A percentile compares a stretch with the other conserved stretches of the same genome.
Evolutionary conservation across 345 rosid genomes (phyloP).

Genomic region (Rhizophora apiculata): DNA sequence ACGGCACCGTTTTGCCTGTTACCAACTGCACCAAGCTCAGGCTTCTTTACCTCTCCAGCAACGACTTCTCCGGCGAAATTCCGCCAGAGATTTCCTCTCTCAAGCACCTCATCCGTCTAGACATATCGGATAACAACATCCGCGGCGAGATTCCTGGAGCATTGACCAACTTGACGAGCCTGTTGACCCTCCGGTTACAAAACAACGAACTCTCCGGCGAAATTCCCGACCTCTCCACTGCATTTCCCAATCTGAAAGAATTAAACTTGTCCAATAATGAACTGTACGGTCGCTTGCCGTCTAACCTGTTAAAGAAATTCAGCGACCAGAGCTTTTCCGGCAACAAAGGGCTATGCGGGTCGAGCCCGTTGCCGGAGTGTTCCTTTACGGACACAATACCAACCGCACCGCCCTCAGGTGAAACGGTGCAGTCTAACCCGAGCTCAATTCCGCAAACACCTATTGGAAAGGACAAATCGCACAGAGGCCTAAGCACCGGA

Average conservation of each 20-base stretch:
- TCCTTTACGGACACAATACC: conserved; percentile 39
- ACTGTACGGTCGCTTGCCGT: conserved; percentile 64
- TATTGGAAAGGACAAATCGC: conserved; percentile 17
- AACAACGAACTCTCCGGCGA: conserved; percentile 76
- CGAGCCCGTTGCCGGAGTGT: conserved; percentile 61
- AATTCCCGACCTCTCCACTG: conserved; percentile 64
- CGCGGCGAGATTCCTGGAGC: conserved; percentile 55
- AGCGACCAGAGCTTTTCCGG: conserved; percentile 62
- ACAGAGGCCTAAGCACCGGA: conserved; percentile 52
- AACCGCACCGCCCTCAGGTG: conserved; percentile 31
- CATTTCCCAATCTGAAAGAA: conserved; percentile 40
- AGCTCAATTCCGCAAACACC: conserved; percentile 64
- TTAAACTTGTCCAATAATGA: conserved; percentile 72
- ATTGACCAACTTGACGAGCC: conserved; percentile 48
- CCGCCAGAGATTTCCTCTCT: conserved; percentile 57
- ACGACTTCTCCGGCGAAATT: conserved; percentile 76
- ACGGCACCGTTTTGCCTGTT: conserved; percentile 60
- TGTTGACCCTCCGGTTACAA: conserved; percentile 75
- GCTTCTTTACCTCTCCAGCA: conserved; percentile 67
- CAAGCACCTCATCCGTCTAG: conserved; percentile 61
- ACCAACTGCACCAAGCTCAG: conserved; percentile 64
- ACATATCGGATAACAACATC: conserved; percentile 81
- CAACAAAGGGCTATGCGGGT: conserved; percentile 77
- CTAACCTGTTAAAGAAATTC: conserved; percentile 50
- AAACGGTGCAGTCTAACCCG: conserved; percentile 76